Conservation (phyloP, 2,329 filamentous ascomycete genomes). For the Talaromyces sp. region DNA sequence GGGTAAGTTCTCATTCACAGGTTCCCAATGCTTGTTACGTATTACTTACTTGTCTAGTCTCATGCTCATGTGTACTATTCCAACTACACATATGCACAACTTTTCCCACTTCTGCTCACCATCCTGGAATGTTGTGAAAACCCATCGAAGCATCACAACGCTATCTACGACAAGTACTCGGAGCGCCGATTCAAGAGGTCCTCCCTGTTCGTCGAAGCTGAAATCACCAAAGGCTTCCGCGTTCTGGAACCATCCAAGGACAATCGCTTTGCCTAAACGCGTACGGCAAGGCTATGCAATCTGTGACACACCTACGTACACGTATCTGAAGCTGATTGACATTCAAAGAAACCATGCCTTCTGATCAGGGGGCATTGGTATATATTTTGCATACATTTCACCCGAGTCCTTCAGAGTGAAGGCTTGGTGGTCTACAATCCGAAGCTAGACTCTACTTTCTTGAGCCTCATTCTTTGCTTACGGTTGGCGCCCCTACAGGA, state of each 20-base stretch:
- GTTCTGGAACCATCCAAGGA: slow-evolving; percentile 36
- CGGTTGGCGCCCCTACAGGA: not conserved
- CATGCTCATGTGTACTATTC: slow-evolving; percentile 86
- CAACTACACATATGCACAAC: slow-evolving; percentile 82
- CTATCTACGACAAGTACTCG: slow-evolving; percentile 88
- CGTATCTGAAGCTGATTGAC: not conserved
- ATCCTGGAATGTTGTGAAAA: slow-evolving; percentile 85
- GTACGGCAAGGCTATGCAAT: not conserved
- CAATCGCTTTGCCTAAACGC: slow-evolving; percentile 7
- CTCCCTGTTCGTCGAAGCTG: slow-evolving; percentile 72
- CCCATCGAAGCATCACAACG: slow-evolving; percentile 74
- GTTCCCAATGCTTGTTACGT: not conserved
- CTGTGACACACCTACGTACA: not conserved
- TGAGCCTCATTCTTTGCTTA: slow-evolving; percentile 4
- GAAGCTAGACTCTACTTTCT: not conserved
- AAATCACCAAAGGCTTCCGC: slow-evolving; percentile 62
- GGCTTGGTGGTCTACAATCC: not conserved
- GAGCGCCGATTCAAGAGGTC: slow-evolving; percentile 84
- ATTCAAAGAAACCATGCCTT: not conserved
- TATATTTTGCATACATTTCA: slow-evolving; percentile 15
- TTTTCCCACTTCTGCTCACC: slow-evolving; percentile 71
- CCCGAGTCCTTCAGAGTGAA: not conserved
- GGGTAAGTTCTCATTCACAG: slow-evolving; percentile 61
- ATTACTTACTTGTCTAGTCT: slow-evolving; percentile 52
- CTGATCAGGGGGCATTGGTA: slow-evolving; percentile 4